Percentiles rank a stretch among this genome's conserved stretches.
phyloP scores from a whole-genome alignment of 345 rosid genomes.

The Hibiscus trionum region DNA sequence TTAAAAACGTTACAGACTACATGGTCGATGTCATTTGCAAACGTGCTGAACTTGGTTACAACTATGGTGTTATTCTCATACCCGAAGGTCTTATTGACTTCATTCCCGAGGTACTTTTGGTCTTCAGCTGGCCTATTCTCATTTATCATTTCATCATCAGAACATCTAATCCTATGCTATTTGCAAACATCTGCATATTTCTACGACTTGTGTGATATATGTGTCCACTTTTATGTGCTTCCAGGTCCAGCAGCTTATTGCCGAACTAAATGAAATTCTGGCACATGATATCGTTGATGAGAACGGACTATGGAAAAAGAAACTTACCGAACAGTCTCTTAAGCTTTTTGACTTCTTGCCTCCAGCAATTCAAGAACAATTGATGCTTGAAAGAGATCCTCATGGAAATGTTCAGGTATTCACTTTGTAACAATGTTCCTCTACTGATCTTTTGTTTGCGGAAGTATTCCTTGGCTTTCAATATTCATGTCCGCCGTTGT shows the following conservation, averaged over 20 bases:
- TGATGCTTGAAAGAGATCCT: slow-evolving; percentile 97
- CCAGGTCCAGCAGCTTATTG: slow-evolving; percentile 86
- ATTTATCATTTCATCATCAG: not conserved
- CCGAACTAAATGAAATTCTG: slow-evolving; percentile 84
- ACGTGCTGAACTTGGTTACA: slow-evolving; percentile 63
- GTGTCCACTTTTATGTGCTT: slow-evolving; percentile 5
- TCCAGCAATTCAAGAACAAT: slow-evolving; percentile 76
- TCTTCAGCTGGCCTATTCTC: not conserved
- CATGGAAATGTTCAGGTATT: slow-evolving; percentile 98
- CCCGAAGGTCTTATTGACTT: slow-evolving; percentile 99
- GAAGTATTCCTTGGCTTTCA: not conserved
- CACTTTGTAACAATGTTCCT: not conserved
- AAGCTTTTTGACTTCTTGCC: slow-evolving; percentile 84
- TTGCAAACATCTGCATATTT: not conserved
- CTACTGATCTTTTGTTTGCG: slow-evolving; percentile 7
- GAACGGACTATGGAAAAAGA: slow-evolving; percentile 73
- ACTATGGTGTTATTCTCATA: slow-evolving; percentile 87
- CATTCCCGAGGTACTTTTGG: slow-evolving; percentile 74
- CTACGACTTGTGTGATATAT: not conserved
- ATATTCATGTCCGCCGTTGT: slow-evolving; percentile 1
- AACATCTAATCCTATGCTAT: not conserved
- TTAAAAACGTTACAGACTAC: slow-evolving; percentile 84
- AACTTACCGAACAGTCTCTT: slow-evolving; percentile 50
- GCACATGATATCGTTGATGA: slow-evolving; percentile 76
- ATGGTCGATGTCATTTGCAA: slow-evolving; percentile 76